These are phyloP conservation scores for Erysiphe pulchra DNA, from an alignment of 2,329 filamentous ascomycete species.

Conservation along the genomic window DNA sequence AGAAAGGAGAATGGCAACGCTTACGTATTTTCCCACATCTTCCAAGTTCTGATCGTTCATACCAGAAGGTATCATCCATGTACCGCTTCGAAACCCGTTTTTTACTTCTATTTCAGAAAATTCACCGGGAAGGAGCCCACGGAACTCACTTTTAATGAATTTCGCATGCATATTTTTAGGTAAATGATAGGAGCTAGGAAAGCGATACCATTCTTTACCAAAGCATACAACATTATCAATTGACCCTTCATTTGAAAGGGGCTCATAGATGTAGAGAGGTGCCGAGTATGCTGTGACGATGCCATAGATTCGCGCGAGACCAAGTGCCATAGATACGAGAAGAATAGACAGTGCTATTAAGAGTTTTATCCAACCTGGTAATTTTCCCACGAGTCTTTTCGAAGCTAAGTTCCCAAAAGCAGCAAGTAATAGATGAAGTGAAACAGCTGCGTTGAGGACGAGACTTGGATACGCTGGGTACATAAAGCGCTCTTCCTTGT, in stretches of 20 bases:
- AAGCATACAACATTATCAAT: conserved; percentile 55
- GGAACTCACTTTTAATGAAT: conserved; percentile 77
- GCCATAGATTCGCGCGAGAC: conserved; percentile 48
- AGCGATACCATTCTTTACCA: conserved; percentile 96
- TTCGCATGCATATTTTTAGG: conserved; percentile 64
- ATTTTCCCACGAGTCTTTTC: conserved; percentile 37
- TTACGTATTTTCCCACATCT: conserved; percentile 63
- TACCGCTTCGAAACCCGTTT: conserved; percentile 52
- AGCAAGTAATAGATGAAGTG: conserved; percentile 54
- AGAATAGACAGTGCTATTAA: conserved; percentile 31
- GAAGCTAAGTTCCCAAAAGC: conserved; percentile 48
- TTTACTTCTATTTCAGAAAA: conserved; percentile 50
- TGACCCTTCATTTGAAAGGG: conserved; percentile 31
- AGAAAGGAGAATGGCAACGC: conserved; percentile 8
- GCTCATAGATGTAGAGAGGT: conserved; percentile 43
- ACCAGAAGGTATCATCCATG: conserved; percentile 54
- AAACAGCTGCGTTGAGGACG: conserved; percentile 64
- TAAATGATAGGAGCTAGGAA: conserved; percentile 78
- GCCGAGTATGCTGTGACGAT: conserved; percentile 63
- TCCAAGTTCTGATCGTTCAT: conserved; percentile 87
- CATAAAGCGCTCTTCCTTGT: conserved; percentile 98
- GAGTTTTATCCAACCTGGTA: conserved; percentile 55
- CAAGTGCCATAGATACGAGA: conserved; percentile 35
- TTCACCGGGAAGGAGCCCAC: conserved; percentile 68
- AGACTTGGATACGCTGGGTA: conserved; percentile 86